phyloP scores from a whole-genome alignment of 2,329 filamentous ascomycete species.

The Fusarium mexicanum region DNA sequence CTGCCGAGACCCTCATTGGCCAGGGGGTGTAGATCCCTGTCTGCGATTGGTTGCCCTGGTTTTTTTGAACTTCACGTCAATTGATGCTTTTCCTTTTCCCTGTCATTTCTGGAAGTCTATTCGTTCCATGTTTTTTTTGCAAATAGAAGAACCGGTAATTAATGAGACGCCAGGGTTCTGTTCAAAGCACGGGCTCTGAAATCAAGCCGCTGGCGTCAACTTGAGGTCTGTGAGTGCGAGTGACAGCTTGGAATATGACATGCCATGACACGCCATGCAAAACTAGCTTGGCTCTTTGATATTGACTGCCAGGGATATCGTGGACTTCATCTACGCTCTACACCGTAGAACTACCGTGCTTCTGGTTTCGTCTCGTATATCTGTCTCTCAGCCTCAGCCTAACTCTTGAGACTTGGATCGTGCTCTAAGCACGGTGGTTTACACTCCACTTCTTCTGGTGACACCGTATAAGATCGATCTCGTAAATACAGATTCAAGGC shows the following conservation, averaged over 20 bases:
- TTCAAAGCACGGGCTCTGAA: background rate
- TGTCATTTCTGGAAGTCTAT: constrained; percentile 10
- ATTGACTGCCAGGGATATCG: background rate
- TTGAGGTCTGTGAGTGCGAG: constrained; percentile 1
- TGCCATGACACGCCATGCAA: background rate
- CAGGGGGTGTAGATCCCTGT: background rate
- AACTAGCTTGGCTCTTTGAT: background rate
- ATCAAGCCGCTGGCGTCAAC: constrained; percentile 19
- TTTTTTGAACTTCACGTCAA: constrained; percentile 20
- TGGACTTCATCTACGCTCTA: background rate
- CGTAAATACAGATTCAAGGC: background rate
- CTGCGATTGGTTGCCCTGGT: constrained; percentile 41
- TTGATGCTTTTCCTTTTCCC: background rate
- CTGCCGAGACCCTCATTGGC: constrained; percentile 31
- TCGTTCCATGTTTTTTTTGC: background rate
- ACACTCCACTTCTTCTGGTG: background rate
- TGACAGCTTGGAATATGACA: constrained; percentile 10
- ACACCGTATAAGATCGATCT: background rate
- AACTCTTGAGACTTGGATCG: constrained; percentile 7
- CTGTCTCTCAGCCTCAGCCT: background rate
- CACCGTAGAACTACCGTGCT: background rate
- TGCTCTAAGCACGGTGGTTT: background rate
- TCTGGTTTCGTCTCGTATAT: background rate
- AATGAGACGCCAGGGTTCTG: background rate
- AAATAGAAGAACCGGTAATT: constrained; percentile 1